These are phyloP conservation scores for Penicillium freii DNA, from an alignment of 2,329 filamentous ascomycete genomes.

Conservation along the genomic window DNA sequence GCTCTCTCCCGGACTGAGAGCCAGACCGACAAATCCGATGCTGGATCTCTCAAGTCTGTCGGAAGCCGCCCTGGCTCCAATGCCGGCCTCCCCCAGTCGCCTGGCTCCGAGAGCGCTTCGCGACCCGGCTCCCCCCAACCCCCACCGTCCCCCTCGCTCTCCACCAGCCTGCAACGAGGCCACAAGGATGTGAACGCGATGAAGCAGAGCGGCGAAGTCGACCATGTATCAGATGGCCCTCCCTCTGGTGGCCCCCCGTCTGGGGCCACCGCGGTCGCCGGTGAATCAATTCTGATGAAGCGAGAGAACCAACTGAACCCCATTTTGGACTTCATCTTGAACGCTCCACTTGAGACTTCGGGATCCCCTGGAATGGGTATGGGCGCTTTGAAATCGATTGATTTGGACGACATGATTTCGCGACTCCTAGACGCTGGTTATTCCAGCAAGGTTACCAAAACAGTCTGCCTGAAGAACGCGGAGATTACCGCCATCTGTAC, in stretches of 20 bases:
- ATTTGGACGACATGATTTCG: conserved; percentile 96
- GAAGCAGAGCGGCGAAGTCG: conserved; percentile 84
- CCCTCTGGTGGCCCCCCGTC: conserved; percentile 63
- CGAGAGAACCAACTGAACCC: conserved; percentile 70
- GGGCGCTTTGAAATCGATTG: conserved; percentile 85
- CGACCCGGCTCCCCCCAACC: conserved; percentile 54
- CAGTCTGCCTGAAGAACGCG: conserved; percentile 94
- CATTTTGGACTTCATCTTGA: conserved; percentile 54
- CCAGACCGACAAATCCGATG: conserved; percentile 64
- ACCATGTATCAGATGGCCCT: conserved; percentile 87
- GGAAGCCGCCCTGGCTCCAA: conserved; percentile 50
- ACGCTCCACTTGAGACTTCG: conserved; percentile 41
- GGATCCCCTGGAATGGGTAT: conserved; percentile 69
- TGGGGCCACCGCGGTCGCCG: conserved; percentile 65
- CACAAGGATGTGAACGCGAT: conserved; percentile 77
- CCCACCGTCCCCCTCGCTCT: conserved; percentile 86
- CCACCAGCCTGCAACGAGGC: conserved; percentile 67
- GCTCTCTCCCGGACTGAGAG: conserved; percentile 61
- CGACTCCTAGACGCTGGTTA: conserved; percentile 92
- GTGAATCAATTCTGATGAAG: conserved; percentile 86
- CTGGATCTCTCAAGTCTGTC: conserved; percentile 69
- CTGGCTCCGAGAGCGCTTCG: conserved; percentile 48
- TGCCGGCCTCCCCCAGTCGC: conserved; percentile 29
- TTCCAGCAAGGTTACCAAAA: conserved; percentile 94
- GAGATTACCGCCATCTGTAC: conserved; percentile 94